Evolutionary conservation across 164 flowering plant genomes (phyloP).

Genomic region (Stephania japonica): DNA sequence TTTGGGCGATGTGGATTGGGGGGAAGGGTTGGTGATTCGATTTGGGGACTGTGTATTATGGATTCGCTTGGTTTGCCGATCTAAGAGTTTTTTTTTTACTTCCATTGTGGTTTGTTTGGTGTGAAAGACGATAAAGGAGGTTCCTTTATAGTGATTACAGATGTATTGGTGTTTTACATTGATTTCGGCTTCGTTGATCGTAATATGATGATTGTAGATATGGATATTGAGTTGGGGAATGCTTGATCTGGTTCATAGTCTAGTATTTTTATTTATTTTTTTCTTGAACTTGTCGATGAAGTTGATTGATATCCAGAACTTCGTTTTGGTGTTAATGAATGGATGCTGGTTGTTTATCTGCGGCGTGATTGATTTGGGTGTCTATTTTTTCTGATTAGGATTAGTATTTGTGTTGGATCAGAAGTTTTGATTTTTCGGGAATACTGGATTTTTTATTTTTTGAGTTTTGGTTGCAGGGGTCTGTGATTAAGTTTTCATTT

Average conservation of each 20-base stretch:
- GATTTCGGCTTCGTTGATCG: slow-evolving; percentile 2
- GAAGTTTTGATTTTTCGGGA: neutral
- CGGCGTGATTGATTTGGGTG: neutral
- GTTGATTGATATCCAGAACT: neutral
- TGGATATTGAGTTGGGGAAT: neutral
- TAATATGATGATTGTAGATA: neutral
- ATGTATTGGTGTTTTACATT: neutral
- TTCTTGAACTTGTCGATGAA: neutral
- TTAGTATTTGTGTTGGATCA: neutral
- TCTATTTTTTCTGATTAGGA: neutral
- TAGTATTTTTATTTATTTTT: too few relatives aligned
- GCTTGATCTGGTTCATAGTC: neutral
- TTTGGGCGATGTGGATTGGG: neutral
- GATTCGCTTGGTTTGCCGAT: neutral
- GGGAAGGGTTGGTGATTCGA: neutral
- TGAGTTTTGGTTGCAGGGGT: neutral
- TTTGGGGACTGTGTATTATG: neutral
- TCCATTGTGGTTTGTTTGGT: neutral
- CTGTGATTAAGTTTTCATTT: too few relatives aligned
- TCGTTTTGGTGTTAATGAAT: neutral
- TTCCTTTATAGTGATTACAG: neutral
- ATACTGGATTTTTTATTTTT: too few relatives aligned
- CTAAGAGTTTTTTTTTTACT: neutral
- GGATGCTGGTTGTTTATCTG: neutral
- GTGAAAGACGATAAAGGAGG: neutral